phyloP scores from a whole-genome alignment of 768 basidiomycete species.

The Mycena kentingensis region DNA sequence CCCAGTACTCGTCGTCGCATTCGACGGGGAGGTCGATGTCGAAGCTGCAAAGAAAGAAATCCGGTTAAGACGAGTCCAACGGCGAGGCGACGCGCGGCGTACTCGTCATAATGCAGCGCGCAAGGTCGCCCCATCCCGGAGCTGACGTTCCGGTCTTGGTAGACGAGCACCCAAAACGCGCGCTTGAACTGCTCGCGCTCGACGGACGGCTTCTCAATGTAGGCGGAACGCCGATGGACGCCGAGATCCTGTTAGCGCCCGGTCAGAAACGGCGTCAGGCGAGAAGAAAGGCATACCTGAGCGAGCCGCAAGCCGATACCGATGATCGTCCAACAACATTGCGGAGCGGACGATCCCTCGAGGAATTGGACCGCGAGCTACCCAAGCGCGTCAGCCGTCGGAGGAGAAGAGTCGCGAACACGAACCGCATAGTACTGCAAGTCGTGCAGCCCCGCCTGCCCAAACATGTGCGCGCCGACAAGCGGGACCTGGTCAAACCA shows the following conservation, averaged over 20 bases:
- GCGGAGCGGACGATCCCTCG: conserved; percentile 59
- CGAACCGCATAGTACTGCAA: conserved; percentile 30
- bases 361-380: conserved; percentile 59
- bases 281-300: conserved; percentile 5
- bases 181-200: conserved; percentile 66
- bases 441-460: background rate
- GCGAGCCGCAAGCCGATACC: conserved; percentile 40
- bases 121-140: conserved; percentile 56
- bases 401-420: conserved; percentile 5
- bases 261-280: conserved; percentile 72
- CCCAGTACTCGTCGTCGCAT: conserved; percentile 76
- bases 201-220: conserved; percentile 27
- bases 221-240: conserved; percentile 10
- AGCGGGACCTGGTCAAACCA: conserved; percentile 11
- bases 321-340: conserved; percentile 68
- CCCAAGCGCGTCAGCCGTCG: background rate
- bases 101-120: conserved; percentile 61
- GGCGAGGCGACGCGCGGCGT: conserved; percentile 23
- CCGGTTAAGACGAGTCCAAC: background rate
- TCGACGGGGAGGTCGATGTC: conserved; percentile 61
- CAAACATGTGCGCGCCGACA: background rate
- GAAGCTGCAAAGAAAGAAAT: conserved; percentile 39
- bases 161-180: conserved; percentile 44
- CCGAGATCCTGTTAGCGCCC: conserved; percentile 22
- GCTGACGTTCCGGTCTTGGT: conserved; percentile 26